phyloP scores from a whole-genome alignment of 352 stramenopile species.

The Pythium diclinum region DNA sequence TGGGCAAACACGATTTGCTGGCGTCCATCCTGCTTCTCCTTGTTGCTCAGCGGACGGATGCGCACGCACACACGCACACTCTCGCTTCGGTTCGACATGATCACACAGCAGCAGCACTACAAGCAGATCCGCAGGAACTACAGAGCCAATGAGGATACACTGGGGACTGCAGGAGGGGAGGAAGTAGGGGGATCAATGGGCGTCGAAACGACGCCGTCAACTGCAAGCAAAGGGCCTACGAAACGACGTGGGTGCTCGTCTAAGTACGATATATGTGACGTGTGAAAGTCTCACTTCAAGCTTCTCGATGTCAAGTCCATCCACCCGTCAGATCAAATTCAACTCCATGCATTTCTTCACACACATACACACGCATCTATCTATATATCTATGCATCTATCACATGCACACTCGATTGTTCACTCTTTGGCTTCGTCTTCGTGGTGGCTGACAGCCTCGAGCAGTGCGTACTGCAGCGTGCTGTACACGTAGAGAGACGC shows the following conservation, averaged over 20 bases:
- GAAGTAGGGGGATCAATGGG: neutral
- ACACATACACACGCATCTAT: conserved; percentile 7
- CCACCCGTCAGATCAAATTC: no score
- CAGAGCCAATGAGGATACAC: no score
- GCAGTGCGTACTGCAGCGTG: conserved; percentile 24
- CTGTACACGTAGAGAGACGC: conserved; percentile 25
- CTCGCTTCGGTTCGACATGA: conserved; percentile 53
- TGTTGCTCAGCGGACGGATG: conserved; percentile 93
- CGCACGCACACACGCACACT: conserved; percentile 93
- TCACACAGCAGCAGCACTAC: neutral
- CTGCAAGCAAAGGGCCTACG: neutral
- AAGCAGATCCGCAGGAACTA: no score
- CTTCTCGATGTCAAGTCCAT: neutral
- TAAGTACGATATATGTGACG: conserved; percentile 22
- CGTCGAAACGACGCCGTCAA: conserved; percentile 4
- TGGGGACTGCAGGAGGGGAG: no score
- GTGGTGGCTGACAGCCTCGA: conserved; percentile 11
- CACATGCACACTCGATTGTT: neutral
- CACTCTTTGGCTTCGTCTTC: neutral
- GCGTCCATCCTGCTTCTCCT: conserved; percentile 93
- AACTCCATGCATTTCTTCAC: neutral
- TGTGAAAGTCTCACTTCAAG: neutral
- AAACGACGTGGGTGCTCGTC: conserved; percentile 5
- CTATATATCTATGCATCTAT: neutral
- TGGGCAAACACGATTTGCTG: conserved; percentile 79